These are phyloP conservation scores for Plasmodium adleri DNA, from an alignment of 169 alveolate genomes.

Conservation along the genomic window DNA sequence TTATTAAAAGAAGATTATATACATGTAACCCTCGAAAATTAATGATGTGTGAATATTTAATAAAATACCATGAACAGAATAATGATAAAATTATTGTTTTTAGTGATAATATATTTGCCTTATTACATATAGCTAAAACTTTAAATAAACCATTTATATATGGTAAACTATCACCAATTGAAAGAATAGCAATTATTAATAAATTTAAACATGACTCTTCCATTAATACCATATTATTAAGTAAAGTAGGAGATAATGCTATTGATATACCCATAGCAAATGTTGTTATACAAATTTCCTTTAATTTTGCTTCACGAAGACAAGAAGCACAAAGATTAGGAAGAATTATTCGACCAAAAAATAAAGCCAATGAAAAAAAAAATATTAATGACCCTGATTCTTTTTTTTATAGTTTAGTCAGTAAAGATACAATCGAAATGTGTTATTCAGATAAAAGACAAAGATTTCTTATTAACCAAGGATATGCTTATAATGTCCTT, in stretches of 20 bases:
- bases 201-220: constrained; percentile 90
- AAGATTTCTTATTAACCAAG: constrained; percentile 97
- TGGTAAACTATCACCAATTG: constrained; percentile 92
- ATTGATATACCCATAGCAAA: constrained; percentile 99
- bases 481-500: constrained; percentile 86
- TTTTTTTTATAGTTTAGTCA: constrained; percentile 96
- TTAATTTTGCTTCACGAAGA: constrained; percentile 98
- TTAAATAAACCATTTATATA: constrained; percentile 93
- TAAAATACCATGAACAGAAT: constrained; percentile 96
- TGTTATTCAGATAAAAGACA: constrained; percentile 96
- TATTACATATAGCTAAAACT: constrained; percentile 91
- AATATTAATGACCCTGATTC: constrained; percentile 91
- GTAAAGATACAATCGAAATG: constrained; percentile 98
- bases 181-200: constrained; percentile 93
- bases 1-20: constrained; percentile 94
- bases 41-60: constrained; percentile 95
- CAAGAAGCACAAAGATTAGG: constrained; percentile 99
- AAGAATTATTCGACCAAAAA: constrained; percentile 99
- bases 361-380: constrained; percentile 87
- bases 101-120: constrained; percentile 97
- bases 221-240: constrained; percentile 92
- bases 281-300: constrained; percentile 98
- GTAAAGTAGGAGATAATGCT: constrained; percentile 99
- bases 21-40: constrained; percentile 98
- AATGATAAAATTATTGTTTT: constrained; percentile 99